Percentiles rank a stretch among this genome's conserved stretches.
Conservation (phyloP, 78 protist genomes). For the Dictyostelium discoideum region dicty_2.7 NC_007088.5:140501-141000, state of each 20-base stretch:
- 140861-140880: conserved; percentile 97
- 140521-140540: background rate
- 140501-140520: background rate
- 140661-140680: conserved; percentile 75
- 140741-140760: conserved; percentile 89
- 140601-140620: conserved; percentile 50
- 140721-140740: conserved; percentile 96
- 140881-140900: conserved; percentile 98
- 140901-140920: conserved; percentile 96
- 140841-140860: conserved; percentile 93
- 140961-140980: background rate
- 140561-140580: conserved; percentile 66
- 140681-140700: conserved; percentile 98
- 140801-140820: conserved; percentile 98
- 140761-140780: conserved; percentile 90
- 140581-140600: conserved; percentile 58
- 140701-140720: conserved; percentile 97
- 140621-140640: conserved; percentile 83
- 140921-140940: conserved; percentile 93
- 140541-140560: background rate
- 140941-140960: background rate
- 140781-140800: conserved; percentile 92
- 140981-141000: no score
- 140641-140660: conserved; percentile 74
- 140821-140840: conserved; percentile 93